These are phyloP conservation scores for Rasamsonia emersonii DNA, from an alignment of 2,329 filamentous ascomycete genomes.

Conservation along the genomic window DNA sequence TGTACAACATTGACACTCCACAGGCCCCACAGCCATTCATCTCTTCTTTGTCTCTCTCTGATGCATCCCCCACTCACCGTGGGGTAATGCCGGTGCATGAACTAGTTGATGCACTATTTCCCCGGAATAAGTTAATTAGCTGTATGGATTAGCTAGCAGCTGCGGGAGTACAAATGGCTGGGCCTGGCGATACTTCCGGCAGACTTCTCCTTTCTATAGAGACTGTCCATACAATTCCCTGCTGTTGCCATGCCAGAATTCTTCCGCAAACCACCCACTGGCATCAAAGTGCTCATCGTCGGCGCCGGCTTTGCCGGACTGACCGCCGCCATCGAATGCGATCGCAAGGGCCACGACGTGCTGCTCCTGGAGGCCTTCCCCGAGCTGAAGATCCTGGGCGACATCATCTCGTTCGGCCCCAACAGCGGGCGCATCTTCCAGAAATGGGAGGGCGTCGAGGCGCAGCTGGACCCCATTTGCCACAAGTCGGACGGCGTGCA, in stretches of 20 bases:
- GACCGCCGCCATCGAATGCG: constrained; percentile 24
- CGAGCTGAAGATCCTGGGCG: constrained; percentile 38
- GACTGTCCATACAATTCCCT: no score
- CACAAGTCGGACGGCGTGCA: constrained; percentile 20
- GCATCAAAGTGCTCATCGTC: constrained; percentile 44
- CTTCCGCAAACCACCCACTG: constrained; percentile 21
- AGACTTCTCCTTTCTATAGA: no score
- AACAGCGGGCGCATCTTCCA: constrained; percentile 17
- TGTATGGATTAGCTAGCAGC: no score
- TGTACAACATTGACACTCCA: no score
- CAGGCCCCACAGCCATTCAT: no score
- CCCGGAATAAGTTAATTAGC: no score
- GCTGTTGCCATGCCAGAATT: constrained; percentile 5
- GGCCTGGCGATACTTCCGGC: no score
- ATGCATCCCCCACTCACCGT: no score
- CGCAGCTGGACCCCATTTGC: constrained; percentile 23
- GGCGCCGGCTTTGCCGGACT: constrained; percentile 34
- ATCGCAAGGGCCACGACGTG: constrained; percentile 15
- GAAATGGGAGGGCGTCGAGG: constrained; percentile 24
- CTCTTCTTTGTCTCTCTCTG: no score
- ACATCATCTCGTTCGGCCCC: constrained; percentile 36
- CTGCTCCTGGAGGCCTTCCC: constrained; percentile 38
- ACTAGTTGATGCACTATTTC: no score
- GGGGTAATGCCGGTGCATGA: no score
- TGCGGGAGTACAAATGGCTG: no score